Evolutionary conservation across 2,329 filamentous ascomycete species (phyloP).

Genomic region (Cytospora paraplurivora): DNA sequence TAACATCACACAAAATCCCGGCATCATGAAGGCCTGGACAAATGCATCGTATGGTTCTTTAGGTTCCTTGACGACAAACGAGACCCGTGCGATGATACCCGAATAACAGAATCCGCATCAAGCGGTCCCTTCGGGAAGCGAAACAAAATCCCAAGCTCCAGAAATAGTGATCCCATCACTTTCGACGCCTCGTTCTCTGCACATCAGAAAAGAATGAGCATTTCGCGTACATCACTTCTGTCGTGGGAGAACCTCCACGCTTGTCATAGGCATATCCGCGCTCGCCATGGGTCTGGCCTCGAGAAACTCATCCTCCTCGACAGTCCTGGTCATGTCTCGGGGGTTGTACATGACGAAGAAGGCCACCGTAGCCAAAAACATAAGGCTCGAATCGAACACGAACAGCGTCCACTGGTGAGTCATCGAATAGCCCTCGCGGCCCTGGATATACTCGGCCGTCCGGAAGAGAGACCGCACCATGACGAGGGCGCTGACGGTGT

Average conservation of each 20-base stretch:
- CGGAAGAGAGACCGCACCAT: conserved; percentile 42
- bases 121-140: not conserved
- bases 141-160: not conserved
- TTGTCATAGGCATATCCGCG: conserved; percentile 14
- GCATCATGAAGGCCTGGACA: too few relatives aligned
- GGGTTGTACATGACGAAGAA: conserved; percentile 30
- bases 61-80: too few relatives aligned
- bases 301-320: not conserved
- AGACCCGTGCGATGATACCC: not conserved
- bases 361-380: conserved; percentile 29
- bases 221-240: not conserved
- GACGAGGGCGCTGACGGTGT: conserved; percentile 36
- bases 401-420: conserved; percentile 37
- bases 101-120: not conserved
- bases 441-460: conserved; percentile 43
- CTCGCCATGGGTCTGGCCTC: conserved; percentile 10
- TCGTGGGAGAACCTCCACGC: conserved; percentile 10
- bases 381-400: conserved; percentile 39
- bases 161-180: not conserved
- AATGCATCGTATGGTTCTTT: too few relatives aligned
- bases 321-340: not conserved
- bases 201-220: not conserved
- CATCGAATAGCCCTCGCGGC: conserved; percentile 36
- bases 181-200: not conserved
- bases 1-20: too few relatives aligned